A percentile compares a stretch with the other conserved stretches of the same genome.
These are phyloP conservation scores for Xerocomus amazonicus DNA, from an alignment of 1,284 basidiomycete genomes.

Conservation along the genomic window DNA sequence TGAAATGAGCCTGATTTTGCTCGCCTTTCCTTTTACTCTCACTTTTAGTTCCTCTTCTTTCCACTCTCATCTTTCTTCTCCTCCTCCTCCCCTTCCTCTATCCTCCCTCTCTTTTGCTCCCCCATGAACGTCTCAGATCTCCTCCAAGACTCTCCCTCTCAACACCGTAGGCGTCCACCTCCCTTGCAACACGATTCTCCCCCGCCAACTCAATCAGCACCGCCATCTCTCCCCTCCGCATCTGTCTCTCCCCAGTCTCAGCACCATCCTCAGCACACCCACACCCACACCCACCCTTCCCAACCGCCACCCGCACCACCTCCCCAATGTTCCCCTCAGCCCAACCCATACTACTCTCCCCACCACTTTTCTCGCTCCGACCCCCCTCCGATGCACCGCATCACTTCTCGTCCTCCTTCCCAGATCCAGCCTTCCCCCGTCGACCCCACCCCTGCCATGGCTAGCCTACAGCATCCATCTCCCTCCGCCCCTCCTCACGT, in stretches of 20 bases:
- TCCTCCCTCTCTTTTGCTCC: background rate
- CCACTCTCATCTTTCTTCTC: conserved; percentile 21
- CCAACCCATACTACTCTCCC: conserved; percentile 22
- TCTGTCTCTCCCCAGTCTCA: conserved; percentile 22
- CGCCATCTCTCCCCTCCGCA: conserved; percentile 15
- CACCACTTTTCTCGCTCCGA: conserved; percentile 21
- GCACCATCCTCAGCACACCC: conserved; percentile 17
- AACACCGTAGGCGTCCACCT: conserved; percentile 36
- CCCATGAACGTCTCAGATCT: conserved; percentile 69
- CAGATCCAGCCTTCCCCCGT: conserved; percentile 22
- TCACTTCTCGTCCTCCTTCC: conserved; percentile 26
- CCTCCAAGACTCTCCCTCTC: conserved; percentile 67
- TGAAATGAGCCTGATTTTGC: conserved; percentile 35
- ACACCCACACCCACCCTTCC: conserved; percentile 1
- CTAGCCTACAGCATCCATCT: conserved; percentile 31
- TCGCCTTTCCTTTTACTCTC: conserved; percentile 31
- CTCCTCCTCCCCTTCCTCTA: conserved; percentile 6
- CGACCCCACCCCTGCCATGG: conserved; percentile 31
- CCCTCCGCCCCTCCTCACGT: conserved; percentile 29
- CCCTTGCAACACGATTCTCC: conserved; percentile 25
- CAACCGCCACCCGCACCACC: conserved; percentile 14
- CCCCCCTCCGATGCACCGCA: conserved; percentile 28
- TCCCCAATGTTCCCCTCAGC: conserved; percentile 17
- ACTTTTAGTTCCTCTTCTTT: conserved; percentile 24
- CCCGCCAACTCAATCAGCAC: conserved; percentile 18